These are phyloP conservation scores for Thoreauomyces humboldtii DNA, from an alignment of 192 early-diverging fungal genomes.

Conservation along the genomic window DNA sequence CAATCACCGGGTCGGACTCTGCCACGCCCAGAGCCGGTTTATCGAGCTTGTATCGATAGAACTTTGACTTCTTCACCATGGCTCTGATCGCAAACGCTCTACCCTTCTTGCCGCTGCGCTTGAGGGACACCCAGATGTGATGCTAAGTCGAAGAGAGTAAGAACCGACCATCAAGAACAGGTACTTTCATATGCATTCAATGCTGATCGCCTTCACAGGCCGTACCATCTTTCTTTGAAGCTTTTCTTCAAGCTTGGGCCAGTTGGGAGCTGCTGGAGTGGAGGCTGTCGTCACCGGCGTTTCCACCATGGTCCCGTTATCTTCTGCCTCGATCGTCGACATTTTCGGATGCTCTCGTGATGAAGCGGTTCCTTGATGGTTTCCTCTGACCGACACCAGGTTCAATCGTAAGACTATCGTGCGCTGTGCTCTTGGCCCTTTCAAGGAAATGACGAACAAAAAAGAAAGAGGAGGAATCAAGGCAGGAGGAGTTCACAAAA, in stretches of 20 bases:
- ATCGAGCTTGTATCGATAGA: slow-evolving; percentile 25
- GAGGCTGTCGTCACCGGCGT: not conserved
- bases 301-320: too few relatives aligned
- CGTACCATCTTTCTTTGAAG: slow-evolving; percentile 9
- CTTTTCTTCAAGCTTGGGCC: slow-evolving; percentile 8
- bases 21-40: not conserved
- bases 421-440: too few relatives aligned
- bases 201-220: not conserved
- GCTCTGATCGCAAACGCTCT: slow-evolving; percentile 28
- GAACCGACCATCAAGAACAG: not conserved
- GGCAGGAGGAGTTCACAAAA: too few relatives aligned
- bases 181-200: not conserved
- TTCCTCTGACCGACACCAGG: too few relatives aligned
- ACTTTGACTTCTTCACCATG: slow-evolving; percentile 34
- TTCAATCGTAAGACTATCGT: too few relatives aligned
- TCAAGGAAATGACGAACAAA: too few relatives aligned
- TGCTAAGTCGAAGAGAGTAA: slow-evolving; percentile 17
- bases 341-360: too few relatives aligned
- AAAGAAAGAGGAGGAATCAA: too few relatives aligned
- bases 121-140: slow-evolving; percentile 29
- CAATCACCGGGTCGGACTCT: not conserved
- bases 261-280: not conserved
- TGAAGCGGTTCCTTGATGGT: too few relatives aligned
- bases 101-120: slow-evolving; percentile 27
- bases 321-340: too few relatives aligned